These are phyloP conservation scores for Aureobasidium subglaciale DNA, from an alignment of 2,329 filamentous ascomycete species.

Conservation along the genomic window DNA sequence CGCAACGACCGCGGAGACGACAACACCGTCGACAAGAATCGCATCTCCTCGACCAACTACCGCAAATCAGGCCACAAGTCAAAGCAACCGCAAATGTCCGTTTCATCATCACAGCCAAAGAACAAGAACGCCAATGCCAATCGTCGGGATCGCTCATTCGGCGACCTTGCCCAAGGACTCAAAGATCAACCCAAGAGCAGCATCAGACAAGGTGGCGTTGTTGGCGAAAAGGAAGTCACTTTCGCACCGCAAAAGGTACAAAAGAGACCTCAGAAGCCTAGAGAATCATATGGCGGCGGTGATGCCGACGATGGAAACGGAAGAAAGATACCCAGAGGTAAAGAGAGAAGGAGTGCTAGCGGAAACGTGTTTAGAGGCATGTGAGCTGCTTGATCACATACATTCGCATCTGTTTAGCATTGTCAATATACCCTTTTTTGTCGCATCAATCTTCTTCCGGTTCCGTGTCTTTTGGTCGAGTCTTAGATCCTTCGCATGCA, in stretches of 20 bases:
- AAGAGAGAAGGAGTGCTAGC: constrained; percentile 63
- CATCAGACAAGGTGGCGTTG: constrained; percentile 28
- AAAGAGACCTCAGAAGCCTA: constrained; percentile 28
- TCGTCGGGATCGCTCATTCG: constrained; percentile 50
- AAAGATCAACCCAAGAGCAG: constrained; percentile 24
- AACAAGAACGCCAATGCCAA: constrained; percentile 20
- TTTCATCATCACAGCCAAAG: constrained; percentile 42
- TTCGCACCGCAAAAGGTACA: constrained; percentile 57
- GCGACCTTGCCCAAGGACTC: constrained; percentile 42
- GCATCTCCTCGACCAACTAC: constrained; percentile 62
- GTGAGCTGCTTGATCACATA: constrained; percentile 28
- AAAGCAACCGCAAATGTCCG: constrained; percentile 45
- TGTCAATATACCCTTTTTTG: constrained; percentile 9
- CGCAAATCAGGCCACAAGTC: constrained; percentile 47
- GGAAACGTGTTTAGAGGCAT: constrained; percentile 66
- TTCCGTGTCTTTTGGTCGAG: too few species aligned
- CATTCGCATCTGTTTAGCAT: neutral
- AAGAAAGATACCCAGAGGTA: constrained; percentile 24
- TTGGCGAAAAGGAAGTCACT: constrained; percentile 58
- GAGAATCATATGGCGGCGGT: constrained; percentile 16
- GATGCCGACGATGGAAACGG: constrained; percentile 29
- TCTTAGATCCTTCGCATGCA: too few species aligned
- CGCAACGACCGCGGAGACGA: constrained; percentile 20
- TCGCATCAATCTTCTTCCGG: too few species aligned
- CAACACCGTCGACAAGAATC: constrained; percentile 35